Base-by-base conservation (phyloP, 2,329 filamentous ascomycete genomes). In the Macrophomina phaseolina region DNA sequence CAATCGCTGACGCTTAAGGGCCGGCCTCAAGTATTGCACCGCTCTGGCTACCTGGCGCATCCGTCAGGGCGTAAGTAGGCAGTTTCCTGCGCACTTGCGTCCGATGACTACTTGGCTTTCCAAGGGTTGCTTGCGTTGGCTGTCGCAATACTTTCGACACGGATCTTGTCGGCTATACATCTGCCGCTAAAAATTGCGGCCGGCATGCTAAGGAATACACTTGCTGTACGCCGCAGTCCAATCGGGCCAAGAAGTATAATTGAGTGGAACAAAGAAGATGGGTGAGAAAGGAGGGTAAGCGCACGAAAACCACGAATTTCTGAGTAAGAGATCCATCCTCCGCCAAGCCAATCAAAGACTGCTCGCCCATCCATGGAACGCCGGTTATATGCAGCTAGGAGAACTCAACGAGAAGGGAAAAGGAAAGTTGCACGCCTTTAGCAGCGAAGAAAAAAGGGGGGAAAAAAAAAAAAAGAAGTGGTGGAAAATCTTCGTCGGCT, bases 381-480 rank as follows among this genome's bases (percentile, higher is more conserved):
- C 61, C 61, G 61, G 61, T 64, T 45, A 53, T 53, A 64, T 64
- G 61, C 61, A 64, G 61, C 49, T 64, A 48, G 46, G 42, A 30
- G 58, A 62, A 62, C 58, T 49, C 58, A 62, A 62, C 38, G 61
- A 64, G 48, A 64, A 51, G 61, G 28, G 9, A 53, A 53, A 64
- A 64, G 49, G 49, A 64, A 64, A 28, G 58, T 62, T 32, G 58
- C 58, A 62, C n/a, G 58, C 58, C 42, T 38, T 30, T 49, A 62
- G 42, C 58, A 45, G 55, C 12, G 38, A 64, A 63, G 23, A 23
- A 23, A 23, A 18, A 18, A 18, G 18, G 18, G 1, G 1, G 1
- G 1, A 18, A 18, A 18, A 23, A 23, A 23, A 23, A 23, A 23
- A 23, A 23, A 23, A 23, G 23, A 64, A 64, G 49, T 52, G 46